Percentiles rank a stretch among this genome's conserved stretches.
Conservation (phyloP, 768 basidiomycete genomes). For the Lactifluus volemus region DNA sequence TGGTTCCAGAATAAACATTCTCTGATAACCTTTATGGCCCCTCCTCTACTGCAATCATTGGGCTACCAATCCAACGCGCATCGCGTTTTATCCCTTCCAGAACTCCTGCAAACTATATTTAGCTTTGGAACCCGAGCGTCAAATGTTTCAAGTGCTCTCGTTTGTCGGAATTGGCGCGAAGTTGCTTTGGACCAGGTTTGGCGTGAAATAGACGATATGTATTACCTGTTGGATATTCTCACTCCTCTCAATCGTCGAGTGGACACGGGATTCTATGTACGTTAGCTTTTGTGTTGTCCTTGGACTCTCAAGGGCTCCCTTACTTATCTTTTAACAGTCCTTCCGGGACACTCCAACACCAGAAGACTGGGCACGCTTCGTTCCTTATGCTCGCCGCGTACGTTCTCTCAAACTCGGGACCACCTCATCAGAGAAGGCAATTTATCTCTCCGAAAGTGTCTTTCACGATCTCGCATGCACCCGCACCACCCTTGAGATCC, state of each 20-base stretch:
- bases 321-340: background rate
- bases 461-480: constrained; percentile 18
- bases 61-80: constrained; percentile 16
- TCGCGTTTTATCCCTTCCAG: constrained; percentile 17
- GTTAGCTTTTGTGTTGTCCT: background rate
- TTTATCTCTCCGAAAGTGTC: background rate
- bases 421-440: background rate
- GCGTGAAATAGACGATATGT: constrained; percentile 15
- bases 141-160: constrained; percentile 12
- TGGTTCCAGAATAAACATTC: no score
- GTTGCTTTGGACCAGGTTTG: constrained; percentile 16
- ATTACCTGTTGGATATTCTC: constrained; percentile 7
- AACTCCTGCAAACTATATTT: constrained; percentile 15
- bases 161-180: constrained; percentile 15
- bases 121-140: constrained; percentile 9
- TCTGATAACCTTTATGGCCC: background rate
- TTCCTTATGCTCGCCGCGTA: constrained; percentile 19
- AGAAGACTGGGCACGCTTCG: constrained; percentile 16
- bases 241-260: background rate
- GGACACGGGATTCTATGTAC: background rate
- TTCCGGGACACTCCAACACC: constrained; percentile 13
- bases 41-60: background rate
- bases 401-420: constrained; percentile 8
- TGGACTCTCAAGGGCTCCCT: background rate
- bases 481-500: constrained; percentile 16